Evolutionary conservation across 495 filamentous ascomycete genomes (phyloP), one percentile per base, ranked within the genome.

Genomic region (Penicillium paxilli): DNA sequence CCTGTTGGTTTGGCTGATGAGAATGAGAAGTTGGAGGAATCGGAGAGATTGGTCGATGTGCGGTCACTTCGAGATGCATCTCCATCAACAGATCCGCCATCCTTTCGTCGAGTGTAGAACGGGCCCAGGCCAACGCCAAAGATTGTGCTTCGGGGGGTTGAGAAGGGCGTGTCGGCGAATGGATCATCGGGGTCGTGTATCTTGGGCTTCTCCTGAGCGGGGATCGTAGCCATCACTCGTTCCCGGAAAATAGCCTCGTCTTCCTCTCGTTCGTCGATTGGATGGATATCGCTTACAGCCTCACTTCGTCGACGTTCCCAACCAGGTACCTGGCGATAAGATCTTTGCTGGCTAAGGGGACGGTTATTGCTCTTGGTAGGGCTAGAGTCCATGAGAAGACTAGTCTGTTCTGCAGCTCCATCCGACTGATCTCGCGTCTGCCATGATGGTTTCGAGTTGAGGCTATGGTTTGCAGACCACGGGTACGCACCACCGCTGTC

Each of bases 211-310:
- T 60, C 54, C 12, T 54, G 24, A 22, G 51, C 32, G 26, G 66
- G 54, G 44, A 66, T 58, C 1, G 55, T 60, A 14, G 64, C 49
- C 61, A 69, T 63, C 2, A 62, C 58, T 24, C 40, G 63, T 55
- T 60, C 67, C 47, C 48, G 60, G 49, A 52, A 64, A 49, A 51
- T 51, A 5, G 66, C 70, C 28, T 77, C 77, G 25, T 82, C 84
- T 46, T 92, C 89, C 35, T 96, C 91, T 5, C 73, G 76, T 67
- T 91, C 87, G n/a, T 84, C 77, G 64, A 90, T 89, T 4, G 83
- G 80, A 54, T 85, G 82, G 17, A 87, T 87, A 33, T 74, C 68
- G 19, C 81, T 79, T 25, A 75, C 70, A 5, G 68, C 69, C 21
- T 77, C 74, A 23, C 73, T 72, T 38, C 71, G 70, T 26, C 76